Base-by-base conservation (phyloP, 2,329 filamentous ascomycete genomes). In the Colletotrichum sp. region DNA sequence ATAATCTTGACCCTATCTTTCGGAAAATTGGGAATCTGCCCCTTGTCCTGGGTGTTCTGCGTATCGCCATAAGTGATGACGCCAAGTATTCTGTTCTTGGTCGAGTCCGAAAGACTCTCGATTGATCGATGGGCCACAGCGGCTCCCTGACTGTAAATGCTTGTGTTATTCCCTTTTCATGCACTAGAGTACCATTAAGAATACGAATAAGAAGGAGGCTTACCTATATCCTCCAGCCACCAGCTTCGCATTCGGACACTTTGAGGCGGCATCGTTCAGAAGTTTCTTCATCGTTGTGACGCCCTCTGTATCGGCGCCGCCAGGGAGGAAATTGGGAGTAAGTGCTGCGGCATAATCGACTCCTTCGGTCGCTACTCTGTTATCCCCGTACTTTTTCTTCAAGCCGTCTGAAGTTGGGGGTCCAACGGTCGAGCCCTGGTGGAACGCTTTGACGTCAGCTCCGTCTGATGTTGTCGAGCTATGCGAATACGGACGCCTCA, bases 191-290 rank as follows among this genome's bases (percentile, higher is more conserved):
- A 5, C 28, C n/a, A 36, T 65, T 39, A 30, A 16, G 30, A 49
- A 39, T 10, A 28, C 28, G 59, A 63, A 36, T 24, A 63, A 36
- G 18, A 63, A 8, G 4, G 7, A 24, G 16, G 7, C 71, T 34
- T n/a, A 80, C 80, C 79, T 84, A 76, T 87, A 87, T 8, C 85
- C 85, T 13, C 83, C 84, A 21, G 82, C 81, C 6, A 86, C 82
- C 44, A 87, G 79, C 6, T 80, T 80, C 3, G 84, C 82, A 67
- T 79, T 72, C 6, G 83, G 83, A 74, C 85, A 87, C 68, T 85
- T 83, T 4, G 76, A 78, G 49, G 82, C 81, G 3, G 84, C 85
- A 30, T 82, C 71, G 16, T 81, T 81, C 78, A 87, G 82, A 18
- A 86, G 80, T 2, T 77, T 73, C 9, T 78, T 79, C 71, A 83